Evolutionary conservation across 2,329 filamentous ascomycete genomes (phyloP), one percentile per base, ranked within the genome.

Genomic region (Dactylellina leptospora): DNA sequence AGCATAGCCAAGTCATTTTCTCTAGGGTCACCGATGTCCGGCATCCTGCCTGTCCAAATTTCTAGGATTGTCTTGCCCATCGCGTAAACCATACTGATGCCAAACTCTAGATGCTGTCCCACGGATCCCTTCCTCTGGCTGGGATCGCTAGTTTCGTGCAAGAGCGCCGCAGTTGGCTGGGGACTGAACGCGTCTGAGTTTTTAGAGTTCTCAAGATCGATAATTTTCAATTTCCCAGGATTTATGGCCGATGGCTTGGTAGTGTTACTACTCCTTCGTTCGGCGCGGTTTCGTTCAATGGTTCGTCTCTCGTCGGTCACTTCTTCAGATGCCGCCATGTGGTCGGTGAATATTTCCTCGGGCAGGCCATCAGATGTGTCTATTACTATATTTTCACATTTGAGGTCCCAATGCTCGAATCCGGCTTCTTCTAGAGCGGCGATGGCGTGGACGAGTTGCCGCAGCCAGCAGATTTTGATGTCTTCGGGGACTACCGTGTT

Each of bases 341-440:
- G 66, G 18, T 59, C 59, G 2, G 66, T 71, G n/a, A 28, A 59
- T 4, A 58, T 33, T 10, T 73, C 61, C 4, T 73, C 60, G 11
- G 69, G 69, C 2, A 66, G 60, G 13, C 60, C 60, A 10, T 73
- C 60, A 13, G 69, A 47, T 3, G 69, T 73, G 33, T 73, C 69
- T 10, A 73, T 28, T 1, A 73, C 60, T 53, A 73, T 60, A 59
- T 73, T 73, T 23, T 73, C 69, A 28, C 69, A 73, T 30, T 73
- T 73, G 10, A 73, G 47, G 36, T 73, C 69, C 69, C 69, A 73
- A 20, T 73, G 69, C 25, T 73, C 69, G 28, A 73, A 73, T 10
- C 42, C 69, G 4, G 69, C 69, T 33, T 47, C 55, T 13, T 73
- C 69, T 2, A 73, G 33, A 8, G 69, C 69, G 9, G 69, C 54